These are phyloP conservation scores for Aspergillus panamensis DNA, from an alignment of 495 filamentous ascomycete genomes.

Conservation along the genomic window DNA sequence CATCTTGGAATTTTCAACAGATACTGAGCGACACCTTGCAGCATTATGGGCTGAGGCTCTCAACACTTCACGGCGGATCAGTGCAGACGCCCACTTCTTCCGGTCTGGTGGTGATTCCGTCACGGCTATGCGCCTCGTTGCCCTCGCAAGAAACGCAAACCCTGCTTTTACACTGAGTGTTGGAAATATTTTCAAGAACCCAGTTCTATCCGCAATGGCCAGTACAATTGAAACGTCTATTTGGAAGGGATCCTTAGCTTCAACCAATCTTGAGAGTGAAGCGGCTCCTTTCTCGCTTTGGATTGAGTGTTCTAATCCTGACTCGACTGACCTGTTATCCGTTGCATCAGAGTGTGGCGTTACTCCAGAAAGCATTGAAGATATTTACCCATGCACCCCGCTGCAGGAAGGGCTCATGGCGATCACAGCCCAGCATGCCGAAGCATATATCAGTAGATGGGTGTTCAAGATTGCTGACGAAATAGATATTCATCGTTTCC, in stretches of 20 bases:
- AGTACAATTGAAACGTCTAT: neutral
- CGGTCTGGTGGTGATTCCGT: constrained; percentile 21
- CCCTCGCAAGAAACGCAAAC: neutral
- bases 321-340: neutral
- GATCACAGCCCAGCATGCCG: constrained; percentile 39
- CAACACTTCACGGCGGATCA: constrained; percentile 27
- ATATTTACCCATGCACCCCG: constrained; percentile 59
- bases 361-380: constrained; percentile 28
- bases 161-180: constrained; percentile 16
- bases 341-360: constrained; percentile 16
- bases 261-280: neutral
- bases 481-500: constrained; percentile 35
- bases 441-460: constrained; percentile 28
- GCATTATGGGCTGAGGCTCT: constrained; percentile 38
- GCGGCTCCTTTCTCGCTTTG: neutral
- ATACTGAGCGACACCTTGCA: neutral
- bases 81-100: constrained; percentile 51
- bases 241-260: too few relatives aligned
- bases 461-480: constrained; percentile 29
- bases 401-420: constrained; percentile 59
- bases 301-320: neutral
- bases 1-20: neutral
- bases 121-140: constrained; percentile 17
- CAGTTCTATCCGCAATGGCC: constrained; percentile 34
- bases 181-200: constrained; percentile 35